Conservation (phyloP, 176 grass and related monocot species). For the Echinochloa phyllopogon region DNA sequence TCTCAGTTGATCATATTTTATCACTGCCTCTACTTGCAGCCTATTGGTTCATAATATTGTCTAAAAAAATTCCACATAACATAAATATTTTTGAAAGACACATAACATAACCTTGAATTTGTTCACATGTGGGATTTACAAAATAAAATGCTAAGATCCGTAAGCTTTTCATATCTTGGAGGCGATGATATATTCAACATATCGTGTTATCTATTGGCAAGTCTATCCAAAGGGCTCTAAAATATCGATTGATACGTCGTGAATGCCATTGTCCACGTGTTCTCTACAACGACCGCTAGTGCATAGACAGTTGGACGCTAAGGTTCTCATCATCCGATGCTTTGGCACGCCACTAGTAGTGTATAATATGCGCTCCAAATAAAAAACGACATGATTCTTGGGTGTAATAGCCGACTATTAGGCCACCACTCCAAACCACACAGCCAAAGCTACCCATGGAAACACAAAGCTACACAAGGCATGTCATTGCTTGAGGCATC, state of each 20-base stretch:
- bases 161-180: not conserved
- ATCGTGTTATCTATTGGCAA: not conserved
- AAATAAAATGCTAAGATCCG: not conserved
- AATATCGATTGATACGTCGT: not conserved
- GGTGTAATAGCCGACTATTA: not conserved
- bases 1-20: not conserved
- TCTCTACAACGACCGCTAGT: not conserved
- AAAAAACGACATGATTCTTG: not conserved
- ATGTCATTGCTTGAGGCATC: not conserved
- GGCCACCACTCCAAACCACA: not conserved
- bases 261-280: conserved; percentile 1
- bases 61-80: not conserved
- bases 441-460: not conserved
- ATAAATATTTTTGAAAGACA: too few relatives aligned
- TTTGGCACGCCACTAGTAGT: not conserved
- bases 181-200: not conserved
- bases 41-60: not conserved
- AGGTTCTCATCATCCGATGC: conserved; percentile 9
- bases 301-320: not conserved
- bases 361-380: not conserved
- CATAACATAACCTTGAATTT: not conserved
- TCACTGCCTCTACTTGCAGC: not conserved
- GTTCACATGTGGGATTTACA: not conserved
- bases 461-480: too few relatives aligned
- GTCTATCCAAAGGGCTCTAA: not conserved